Conservation (phyloP, 805 yeast species). For the Starmerella roubikii region DNA sequence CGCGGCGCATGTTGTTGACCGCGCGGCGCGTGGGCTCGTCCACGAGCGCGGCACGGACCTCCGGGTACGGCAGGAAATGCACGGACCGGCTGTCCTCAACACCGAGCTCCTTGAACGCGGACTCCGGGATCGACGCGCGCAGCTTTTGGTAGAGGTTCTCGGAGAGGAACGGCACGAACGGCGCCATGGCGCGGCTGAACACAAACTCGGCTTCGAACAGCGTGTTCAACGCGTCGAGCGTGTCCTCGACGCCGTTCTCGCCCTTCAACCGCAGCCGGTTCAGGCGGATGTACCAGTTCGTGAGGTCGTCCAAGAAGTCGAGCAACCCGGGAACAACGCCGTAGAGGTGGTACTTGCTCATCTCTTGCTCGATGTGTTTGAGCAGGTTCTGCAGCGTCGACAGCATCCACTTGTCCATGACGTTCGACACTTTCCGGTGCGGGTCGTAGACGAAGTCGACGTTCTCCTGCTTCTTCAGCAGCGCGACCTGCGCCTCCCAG, state of each 20-base stretch:
- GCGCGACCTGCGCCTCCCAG: slow-evolving; percentile 83
- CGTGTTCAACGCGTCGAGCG: slow-evolving; percentile 77
- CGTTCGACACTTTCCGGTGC: slow-evolving; percentile 53
- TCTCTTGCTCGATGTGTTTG: slow-evolving; percentile 74
- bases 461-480: slow-evolving; percentile 62
- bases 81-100: slow-evolving; percentile 54
- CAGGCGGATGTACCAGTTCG: slow-evolving; percentile 98
- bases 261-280: slow-evolving; percentile 98
- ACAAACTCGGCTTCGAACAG: slow-evolving; percentile 80
- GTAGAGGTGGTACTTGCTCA: slow-evolving; percentile 78
- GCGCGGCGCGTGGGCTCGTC: slow-evolving; percentile 77
- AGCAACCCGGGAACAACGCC: slow-evolving; percentile 92
- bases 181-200: slow-evolving; percentile 92
- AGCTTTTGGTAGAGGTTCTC: slow-evolving; percentile 77
- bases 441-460: slow-evolving; percentile 64
- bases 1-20: slow-evolving; percentile 90
- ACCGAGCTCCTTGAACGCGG: slow-evolving; percentile 23
- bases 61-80: slow-evolving; percentile 87
- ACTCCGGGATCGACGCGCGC: slow-evolving; percentile 36
- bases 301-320: slow-evolving; percentile 79
- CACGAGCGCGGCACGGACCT: slow-evolving; percentile 61
- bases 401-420: slow-evolving; percentile 94
- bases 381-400: slow-evolving; percentile 93
- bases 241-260: slow-evolving; percentile 72
- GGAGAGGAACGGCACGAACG: slow-evolving; percentile 92